Percentiles rank a stretch among this genome's conserved stretches.
Evolutionary conservation across 257 asterid genomes (phyloP).

Genomic region (Przewalskia tangutica): DNA sequence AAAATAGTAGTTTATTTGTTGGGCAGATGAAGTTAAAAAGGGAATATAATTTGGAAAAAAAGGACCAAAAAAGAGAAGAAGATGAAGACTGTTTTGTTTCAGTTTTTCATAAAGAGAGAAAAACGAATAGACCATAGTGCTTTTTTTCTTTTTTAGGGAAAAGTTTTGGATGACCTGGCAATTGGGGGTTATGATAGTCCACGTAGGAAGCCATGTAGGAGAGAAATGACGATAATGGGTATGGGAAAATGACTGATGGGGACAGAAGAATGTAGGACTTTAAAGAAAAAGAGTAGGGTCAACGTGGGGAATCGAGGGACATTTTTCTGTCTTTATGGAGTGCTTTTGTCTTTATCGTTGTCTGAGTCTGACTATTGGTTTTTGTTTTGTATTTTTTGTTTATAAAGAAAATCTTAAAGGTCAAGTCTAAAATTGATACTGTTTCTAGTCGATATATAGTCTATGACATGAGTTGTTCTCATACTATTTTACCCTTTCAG

Average conservation of each 20-base stretch:
- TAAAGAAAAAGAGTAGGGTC: conserved; percentile 14
- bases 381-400: background rate
- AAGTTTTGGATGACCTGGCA: background rate
- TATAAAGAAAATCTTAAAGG: background rate
- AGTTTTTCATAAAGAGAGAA: background rate
- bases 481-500: background rate
- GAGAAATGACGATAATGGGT: conserved; percentile 12
- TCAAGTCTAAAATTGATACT: conserved; percentile 9
- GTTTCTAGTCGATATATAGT: background rate
- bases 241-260: conserved; percentile 1
- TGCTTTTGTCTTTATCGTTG: conserved; percentile 26
- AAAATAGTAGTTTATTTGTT: background rate
- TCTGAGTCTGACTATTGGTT: conserved; percentile 5
- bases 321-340: conserved; percentile 21
- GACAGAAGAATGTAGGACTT: background rate
- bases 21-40: background rate
- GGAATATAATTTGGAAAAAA: background rate
- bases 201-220: conserved; percentile 15
- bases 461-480: background rate
- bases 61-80: background rate
- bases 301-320: conserved; percentile 16
- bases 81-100: background rate
- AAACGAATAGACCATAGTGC: background rate
- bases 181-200: conserved; percentile 1
- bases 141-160: background rate